phyloP scores from a whole-genome alignment of 2,329 filamentous ascomycete species.

The Trichoderma sp. region DNA sequence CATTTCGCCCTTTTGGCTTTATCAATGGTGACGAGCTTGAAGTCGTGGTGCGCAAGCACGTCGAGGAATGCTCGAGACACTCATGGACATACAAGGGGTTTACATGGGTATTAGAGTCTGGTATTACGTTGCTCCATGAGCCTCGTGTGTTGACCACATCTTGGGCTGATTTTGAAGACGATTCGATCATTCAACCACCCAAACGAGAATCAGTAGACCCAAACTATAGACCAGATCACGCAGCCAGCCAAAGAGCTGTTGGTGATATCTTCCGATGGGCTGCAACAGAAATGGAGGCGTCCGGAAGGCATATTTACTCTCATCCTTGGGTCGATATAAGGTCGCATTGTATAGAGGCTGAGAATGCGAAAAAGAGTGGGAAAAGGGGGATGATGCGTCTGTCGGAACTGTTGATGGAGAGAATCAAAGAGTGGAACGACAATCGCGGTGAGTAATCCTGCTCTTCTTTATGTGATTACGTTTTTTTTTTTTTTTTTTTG shows the following conservation, averaged over 20 bases:
- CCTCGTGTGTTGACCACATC: background rate
- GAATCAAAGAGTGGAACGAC: constrained; percentile 3
- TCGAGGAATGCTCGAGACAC: constrained; percentile 7
- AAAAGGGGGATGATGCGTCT: background rate
- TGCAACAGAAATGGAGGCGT: constrained; percentile 13
- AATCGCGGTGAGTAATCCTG: background rate
- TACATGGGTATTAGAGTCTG: background rate
- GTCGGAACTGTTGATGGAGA: constrained; percentile 10
- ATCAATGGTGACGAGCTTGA: constrained; percentile 10
- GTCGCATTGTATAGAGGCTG: background rate
- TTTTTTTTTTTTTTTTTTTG: background rate
- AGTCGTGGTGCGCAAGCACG: background rate
- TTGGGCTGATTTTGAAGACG: background rate
- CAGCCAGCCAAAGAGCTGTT: constrained; percentile 7
- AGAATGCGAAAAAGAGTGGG: background rate
- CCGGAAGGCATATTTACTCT: constrained; percentile 14
- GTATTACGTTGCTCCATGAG: constrained; percentile 1
- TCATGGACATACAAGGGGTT: constrained; percentile 8
- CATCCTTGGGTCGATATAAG: constrained; percentile 16
- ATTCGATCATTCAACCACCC: background rate
- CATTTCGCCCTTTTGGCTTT: constrained; percentile 15
- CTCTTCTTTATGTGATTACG: background rate
- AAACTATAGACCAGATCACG: background rate
- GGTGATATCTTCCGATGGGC: constrained; percentile 21
- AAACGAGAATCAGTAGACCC: background rate